These are phyloP conservation scores for Radiomyces spectabilis DNA, from an alignment of 192 early-diverging fungal species.

Conservation along the genomic window DNA sequence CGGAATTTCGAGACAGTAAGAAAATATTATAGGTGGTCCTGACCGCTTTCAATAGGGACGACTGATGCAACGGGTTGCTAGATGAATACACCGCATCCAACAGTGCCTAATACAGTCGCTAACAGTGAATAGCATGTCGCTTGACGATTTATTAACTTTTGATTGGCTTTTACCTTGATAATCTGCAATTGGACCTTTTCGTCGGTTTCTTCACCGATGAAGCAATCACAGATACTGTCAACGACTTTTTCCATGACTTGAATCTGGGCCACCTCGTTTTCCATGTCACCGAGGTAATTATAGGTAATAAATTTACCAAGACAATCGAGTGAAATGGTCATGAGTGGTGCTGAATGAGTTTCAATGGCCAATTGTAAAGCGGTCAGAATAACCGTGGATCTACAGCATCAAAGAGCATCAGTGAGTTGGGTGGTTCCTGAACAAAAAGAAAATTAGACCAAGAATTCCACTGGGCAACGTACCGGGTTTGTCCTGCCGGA, in stretches of 20 bases:
- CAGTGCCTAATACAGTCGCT: slow-evolving; percentile 48
- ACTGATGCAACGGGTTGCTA: slow-evolving; percentile 60
- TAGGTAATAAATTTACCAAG: slow-evolving; percentile 72
- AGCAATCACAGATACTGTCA: slow-evolving; percentile 69
- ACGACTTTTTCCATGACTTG: slow-evolving; percentile 61
- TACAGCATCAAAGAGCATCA: slow-evolving; percentile 1
- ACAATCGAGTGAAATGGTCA: slow-evolving; percentile 71
- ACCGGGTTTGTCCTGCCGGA: slow-evolving; percentile 23
- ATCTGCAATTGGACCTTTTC: slow-evolving; percentile 89
- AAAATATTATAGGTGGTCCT: slow-evolving; percentile 87
- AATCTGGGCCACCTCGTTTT: slow-evolving; percentile 29
- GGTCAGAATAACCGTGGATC: slow-evolving; percentile 43
- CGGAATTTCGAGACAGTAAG: slow-evolving; percentile 59
- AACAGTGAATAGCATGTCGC: neutral
- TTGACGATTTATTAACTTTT: neutral
- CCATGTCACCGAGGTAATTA: slow-evolving; percentile 46
- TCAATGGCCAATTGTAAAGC: slow-evolving; percentile 70
- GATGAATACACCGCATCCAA: slow-evolving; percentile 72
- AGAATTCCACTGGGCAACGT: neutral
- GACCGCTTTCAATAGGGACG: slow-evolving; percentile 70
- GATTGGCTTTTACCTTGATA: slow-evolving; percentile 49
- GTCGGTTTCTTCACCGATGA: slow-evolving; percentile 71
- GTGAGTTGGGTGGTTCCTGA: no score
- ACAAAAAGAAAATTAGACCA: neutral
- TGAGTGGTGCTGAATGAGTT: slow-evolving; percentile 50